Evolutionary conservation across 1,284 basidiomycete genomes (phyloP).

Genomic region (Agaricales sp.): DNA sequence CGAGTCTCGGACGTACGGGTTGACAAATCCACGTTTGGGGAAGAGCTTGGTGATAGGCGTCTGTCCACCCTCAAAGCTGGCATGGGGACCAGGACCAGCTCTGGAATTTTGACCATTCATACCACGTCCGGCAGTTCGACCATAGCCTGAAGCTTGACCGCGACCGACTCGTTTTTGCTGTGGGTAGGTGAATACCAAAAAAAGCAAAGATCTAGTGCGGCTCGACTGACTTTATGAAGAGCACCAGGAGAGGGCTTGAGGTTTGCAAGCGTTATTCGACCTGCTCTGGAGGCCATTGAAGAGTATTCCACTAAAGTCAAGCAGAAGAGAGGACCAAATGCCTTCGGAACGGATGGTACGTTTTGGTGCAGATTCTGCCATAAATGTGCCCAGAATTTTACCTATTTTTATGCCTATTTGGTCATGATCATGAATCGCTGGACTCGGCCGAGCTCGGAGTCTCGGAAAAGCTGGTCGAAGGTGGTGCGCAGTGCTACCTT

Average conservation of each 20-base stretch:
- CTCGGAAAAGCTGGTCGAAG: too few relatives aligned
- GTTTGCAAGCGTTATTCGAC: conserved; percentile 48
- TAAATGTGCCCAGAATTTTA: too few relatives aligned
- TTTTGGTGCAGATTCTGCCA: too few relatives aligned
- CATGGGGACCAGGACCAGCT: conserved; percentile 80
- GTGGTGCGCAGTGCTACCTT: too few relatives aligned
- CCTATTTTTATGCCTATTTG: too few relatives aligned
- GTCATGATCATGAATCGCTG: too few relatives aligned
- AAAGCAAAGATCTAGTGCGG: conserved; percentile 3
- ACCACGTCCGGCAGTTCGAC: conserved; percentile 88
- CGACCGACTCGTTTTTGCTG: conserved; percentile 92
- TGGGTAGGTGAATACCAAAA: conserved; percentile 5
- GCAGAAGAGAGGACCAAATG: too few relatives aligned
- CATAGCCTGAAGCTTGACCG: conserved; percentile 84
- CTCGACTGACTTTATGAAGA: conserved; percentile 42
- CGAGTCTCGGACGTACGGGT: conserved; percentile 65
- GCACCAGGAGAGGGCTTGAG: conserved; percentile 52
- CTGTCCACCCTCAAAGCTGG: conserved; percentile 93
- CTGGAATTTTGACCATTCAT: conserved; percentile 95
- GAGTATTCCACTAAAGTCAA: too few relatives aligned
- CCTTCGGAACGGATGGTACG: too few relatives aligned
- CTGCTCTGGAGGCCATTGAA: too few relatives aligned
- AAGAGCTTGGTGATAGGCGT: conserved; percentile 88
- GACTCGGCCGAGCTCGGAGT: too few relatives aligned
- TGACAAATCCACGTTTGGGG: conserved; percentile 92